These are phyloP conservation scores for Diaporthe sp. DNA, from an alignment of 2,329 filamentous ascomycete species.

Conservation along the genomic window DNA sequence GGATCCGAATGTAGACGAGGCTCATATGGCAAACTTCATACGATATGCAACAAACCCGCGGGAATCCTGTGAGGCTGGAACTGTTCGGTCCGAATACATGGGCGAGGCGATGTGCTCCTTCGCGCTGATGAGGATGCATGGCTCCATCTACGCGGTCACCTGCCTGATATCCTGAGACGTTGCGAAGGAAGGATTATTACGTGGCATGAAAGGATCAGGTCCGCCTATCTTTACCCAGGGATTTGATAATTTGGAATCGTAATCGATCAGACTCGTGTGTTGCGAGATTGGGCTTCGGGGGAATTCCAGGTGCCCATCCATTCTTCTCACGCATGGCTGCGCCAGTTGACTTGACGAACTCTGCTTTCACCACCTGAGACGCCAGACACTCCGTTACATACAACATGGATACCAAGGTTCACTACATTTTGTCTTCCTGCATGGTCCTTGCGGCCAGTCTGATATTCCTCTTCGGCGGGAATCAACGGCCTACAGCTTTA, in stretches of 20 bases:
- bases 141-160: neutral
- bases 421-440: neutral
- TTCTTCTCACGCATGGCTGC: neutral
- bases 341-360: neutral
- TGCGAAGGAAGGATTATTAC: neutral
- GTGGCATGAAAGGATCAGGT: neutral
- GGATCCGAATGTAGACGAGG: too few relatives aligned
- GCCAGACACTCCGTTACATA: neutral
- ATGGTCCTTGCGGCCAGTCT: neutral
- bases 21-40: too few relatives aligned
- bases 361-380: neutral
- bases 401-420: neutral
- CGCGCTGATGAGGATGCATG: too few relatives aligned
- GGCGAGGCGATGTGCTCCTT: too few relatives aligned
- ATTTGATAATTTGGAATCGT: neutral
- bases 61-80: too few relatives aligned
- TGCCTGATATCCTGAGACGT: neutral
- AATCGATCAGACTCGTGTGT: neutral
- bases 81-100: too few relatives aligned
- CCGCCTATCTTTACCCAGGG: neutral
- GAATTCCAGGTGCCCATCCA: neutral
- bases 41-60: too few relatives aligned
- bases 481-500: neutral
- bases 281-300: neutral
- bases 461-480: neutral